A percentile compares a stretch with the other conserved stretches of the same genome.
These are phyloP conservation scores for Cytospora schulzeri DNA, from an alignment of 2,329 filamentous ascomycete species.

Conservation along the genomic window DNA sequence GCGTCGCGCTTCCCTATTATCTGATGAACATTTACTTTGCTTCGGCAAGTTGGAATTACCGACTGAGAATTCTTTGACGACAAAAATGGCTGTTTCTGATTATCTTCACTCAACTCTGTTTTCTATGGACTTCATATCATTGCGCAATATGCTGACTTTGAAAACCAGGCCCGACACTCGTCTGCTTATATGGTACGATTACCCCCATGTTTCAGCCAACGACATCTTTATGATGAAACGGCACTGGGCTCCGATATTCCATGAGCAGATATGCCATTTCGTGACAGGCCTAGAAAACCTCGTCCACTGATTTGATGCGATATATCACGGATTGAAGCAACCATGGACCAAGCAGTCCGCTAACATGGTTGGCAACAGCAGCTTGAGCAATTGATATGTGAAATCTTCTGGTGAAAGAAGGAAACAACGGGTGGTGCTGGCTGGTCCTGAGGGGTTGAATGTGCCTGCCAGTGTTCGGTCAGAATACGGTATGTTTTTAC, in stretches of 20 bases:
- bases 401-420: background rate
- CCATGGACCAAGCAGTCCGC: background rate
- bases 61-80: slow-evolving; percentile 81
- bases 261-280: slow-evolving; percentile 88
- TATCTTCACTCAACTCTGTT: slow-evolving; percentile 16
- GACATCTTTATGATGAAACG: slow-evolving; percentile 73
- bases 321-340: slow-evolving; percentile 9
- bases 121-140: slow-evolving; percentile 31
- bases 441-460: background rate
- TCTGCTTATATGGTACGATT: slow-evolving; percentile 27
- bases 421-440: background rate
- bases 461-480: background rate
- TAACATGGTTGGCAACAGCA: slow-evolving; percentile 13
- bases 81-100: slow-evolving; percentile 89
- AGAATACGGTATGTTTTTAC: background rate
- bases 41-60: slow-evolving; percentile 92
- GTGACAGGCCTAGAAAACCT: slow-evolving; percentile 99
- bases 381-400: background rate
- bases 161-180: slow-evolving; percentile 18
- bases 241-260: slow-evolving; percentile 93
- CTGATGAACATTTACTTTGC: slow-evolving; percentile 72
- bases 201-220: background rate
- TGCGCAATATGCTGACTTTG: slow-evolving; percentile 29
- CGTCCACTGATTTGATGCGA: slow-evolving; percentile 76
- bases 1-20: slow-evolving; percentile 27